These are phyloP conservation scores for Scutellaria minor DNA, from an alignment of 257 asterid genomes.

Conservation along the genomic window DNA sequence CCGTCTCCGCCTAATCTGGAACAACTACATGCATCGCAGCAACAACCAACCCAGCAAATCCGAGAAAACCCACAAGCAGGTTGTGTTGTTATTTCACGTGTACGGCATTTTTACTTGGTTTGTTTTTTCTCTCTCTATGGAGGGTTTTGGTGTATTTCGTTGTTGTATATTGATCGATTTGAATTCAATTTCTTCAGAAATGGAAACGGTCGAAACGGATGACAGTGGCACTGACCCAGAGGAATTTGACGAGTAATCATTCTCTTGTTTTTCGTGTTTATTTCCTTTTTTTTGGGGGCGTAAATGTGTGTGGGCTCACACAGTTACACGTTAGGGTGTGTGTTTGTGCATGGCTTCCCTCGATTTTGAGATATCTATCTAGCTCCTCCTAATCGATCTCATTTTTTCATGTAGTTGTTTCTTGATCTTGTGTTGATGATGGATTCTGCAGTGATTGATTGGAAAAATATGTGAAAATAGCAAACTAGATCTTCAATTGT, in stretches of 20 bases:
- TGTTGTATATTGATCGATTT: not conserved
- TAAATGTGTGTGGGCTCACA: not conserved
- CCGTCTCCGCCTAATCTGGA: constrained; percentile 11
- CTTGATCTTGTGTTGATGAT: not conserved
- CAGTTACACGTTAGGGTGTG: not conserved
- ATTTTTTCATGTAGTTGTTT: not conserved
- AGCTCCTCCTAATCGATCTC: not conserved
- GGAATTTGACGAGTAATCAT: constrained; percentile 28
- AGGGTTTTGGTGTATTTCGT: not conserved
- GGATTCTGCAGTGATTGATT: not conserved
- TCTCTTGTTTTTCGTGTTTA: not conserved
- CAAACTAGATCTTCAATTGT: not conserved
- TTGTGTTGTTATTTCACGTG: not conserved
- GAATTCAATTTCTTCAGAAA: constrained; percentile 20
- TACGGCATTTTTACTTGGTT: not conserved
- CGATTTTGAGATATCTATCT: not conserved
- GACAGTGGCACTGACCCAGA: constrained; percentile 31
- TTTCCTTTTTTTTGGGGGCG: not conserved
- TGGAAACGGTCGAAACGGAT: constrained; percentile 8
- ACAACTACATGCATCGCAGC: constrained; percentile 3
- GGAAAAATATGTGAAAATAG: not conserved
- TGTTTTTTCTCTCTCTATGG: not conserved
- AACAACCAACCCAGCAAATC: not conserved
- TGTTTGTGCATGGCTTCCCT: not conserved
- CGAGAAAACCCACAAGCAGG: constrained; percentile 20